These are phyloP conservation scores for Brettanomyces nanus DNA, from an alignment of 805 yeast species.

Conservation along the genomic window DNA sequence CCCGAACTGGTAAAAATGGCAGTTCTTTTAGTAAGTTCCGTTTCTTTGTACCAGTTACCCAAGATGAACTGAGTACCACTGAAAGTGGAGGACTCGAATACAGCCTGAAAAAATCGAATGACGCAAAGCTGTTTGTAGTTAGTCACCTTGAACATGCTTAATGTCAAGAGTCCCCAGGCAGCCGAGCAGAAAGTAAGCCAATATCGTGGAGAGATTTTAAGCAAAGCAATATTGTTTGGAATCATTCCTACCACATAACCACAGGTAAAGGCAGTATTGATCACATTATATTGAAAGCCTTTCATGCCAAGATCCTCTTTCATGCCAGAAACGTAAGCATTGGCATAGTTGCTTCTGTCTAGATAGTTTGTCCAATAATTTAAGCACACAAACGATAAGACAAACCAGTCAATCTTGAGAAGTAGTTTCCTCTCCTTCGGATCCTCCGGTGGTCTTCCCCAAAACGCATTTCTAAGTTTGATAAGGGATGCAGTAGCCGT, in stretches of 20 bases:
- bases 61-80: slow-evolving; percentile 50
- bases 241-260: slow-evolving; percentile 55
- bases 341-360: slow-evolving; percentile 37
- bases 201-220: slow-evolving; percentile 34
- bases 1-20: slow-evolving; percentile 56
- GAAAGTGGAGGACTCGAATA: slow-evolving; percentile 51
- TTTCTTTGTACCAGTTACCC: slow-evolving; percentile 49
- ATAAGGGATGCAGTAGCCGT: too few species aligned
- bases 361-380: slow-evolving; percentile 22
- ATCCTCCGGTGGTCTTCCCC: too few species aligned
- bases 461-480: too few species aligned
- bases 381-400: slow-evolving; percentile 31
- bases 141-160: slow-evolving; percentile 40
- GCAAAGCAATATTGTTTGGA: slow-evolving; percentile 46
- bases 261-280: slow-evolving; percentile 9
- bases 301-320: slow-evolving; percentile 31
- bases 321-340: slow-evolving; percentile 61
- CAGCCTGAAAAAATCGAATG: slow-evolving; percentile 49
- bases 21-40: slow-evolving; percentile 51
- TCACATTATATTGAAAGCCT: slow-evolving; percentile 12
- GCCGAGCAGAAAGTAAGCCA: slow-evolving; percentile 48
- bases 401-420: slow-evolving; percentile 14
- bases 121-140: slow-evolving; percentile 41
- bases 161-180: slow-evolving; percentile 49
- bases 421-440: too few species aligned